phyloP scores from a whole-genome alignment of 140 eudicot genomes.

The Stevia rebaudiana region DNA sequence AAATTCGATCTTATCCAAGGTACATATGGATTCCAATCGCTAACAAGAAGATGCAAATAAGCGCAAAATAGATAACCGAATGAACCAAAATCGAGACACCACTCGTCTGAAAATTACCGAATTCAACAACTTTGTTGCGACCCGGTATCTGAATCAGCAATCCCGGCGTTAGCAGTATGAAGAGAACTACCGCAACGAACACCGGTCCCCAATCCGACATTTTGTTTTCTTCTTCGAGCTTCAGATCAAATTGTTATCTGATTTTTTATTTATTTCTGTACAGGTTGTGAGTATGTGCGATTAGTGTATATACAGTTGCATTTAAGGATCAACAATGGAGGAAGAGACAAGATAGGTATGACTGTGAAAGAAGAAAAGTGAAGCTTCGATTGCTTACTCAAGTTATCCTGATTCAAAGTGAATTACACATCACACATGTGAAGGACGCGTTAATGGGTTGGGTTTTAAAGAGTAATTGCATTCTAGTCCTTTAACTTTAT shows the following conservation, averaged over 20 bases:
- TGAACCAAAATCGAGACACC: constrained; percentile 86
- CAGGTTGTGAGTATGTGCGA: not conserved
- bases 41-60: constrained; percentile 71
- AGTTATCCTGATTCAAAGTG: constrained; percentile 33
- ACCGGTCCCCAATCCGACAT: constrained; percentile 97
- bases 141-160: constrained; percentile 84
- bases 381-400: constrained; percentile 17
- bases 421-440: not conserved
- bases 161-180: constrained; percentile 74
- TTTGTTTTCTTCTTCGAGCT: too few species aligned
- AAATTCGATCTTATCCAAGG: constrained; percentile 39
- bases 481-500: not conserved
- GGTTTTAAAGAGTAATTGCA: not conserved
- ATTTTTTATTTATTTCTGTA: not conserved
- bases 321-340: constrained; percentile 22
- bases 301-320: constrained; percentile 19
- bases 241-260: not conserved
- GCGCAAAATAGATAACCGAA: constrained; percentile 63
- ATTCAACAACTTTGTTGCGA: constrained; percentile 51
- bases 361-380: constrained; percentile 33
- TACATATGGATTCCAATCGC: constrained; percentile 80
- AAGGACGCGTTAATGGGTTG: not conserved
- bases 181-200: constrained; percentile 78
- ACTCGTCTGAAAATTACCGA: constrained; percentile 73
- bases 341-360: constrained; percentile 40